phyloP scores from a whole-genome alignment of 371 early-diverging fungal species.

The Ordospora colligata region DNA sequence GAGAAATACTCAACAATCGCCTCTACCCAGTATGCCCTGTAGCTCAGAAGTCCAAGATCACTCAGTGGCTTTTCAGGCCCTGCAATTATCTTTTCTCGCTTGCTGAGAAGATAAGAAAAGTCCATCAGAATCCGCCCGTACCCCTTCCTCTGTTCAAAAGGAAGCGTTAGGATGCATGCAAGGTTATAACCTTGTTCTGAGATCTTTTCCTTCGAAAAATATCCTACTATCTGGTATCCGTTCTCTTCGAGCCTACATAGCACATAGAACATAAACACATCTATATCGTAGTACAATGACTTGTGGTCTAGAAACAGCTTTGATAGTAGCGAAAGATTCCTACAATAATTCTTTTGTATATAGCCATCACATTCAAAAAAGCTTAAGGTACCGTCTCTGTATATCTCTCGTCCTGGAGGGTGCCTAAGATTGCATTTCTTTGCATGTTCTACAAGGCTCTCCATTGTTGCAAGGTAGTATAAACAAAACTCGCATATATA shows the following conservation, averaged over 20 bases:
- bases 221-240: slow-evolving; percentile 84
- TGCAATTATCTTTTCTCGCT: slow-evolving; percentile 80
- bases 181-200: slow-evolving; percentile 83
- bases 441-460: slow-evolving; percentile 64
- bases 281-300: slow-evolving; percentile 95
- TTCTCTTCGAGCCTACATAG: slow-evolving; percentile 66
- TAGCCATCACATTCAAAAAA: slow-evolving; percentile 84
- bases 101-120: slow-evolving; percentile 84
- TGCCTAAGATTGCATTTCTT: slow-evolving; percentile 70
- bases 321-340: slow-evolving; percentile 84
- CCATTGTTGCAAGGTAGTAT: slow-evolving; percentile 72
- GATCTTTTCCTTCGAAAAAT: slow-evolving; percentile 96
- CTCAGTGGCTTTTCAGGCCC: slow-evolving; percentile 95
- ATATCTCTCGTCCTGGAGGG: slow-evolving; percentile 96
- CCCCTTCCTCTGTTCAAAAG: slow-evolving; percentile 90
- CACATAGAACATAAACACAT: slow-evolving; percentile 93
- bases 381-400: slow-evolving; percentile 73
- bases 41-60: slow-evolving; percentile 85
- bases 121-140: slow-evolving; percentile 88
- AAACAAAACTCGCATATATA: slow-evolving; percentile 93
- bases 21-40: slow-evolving; percentile 56
- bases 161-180: slow-evolving; percentile 97
- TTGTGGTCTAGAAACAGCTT: slow-evolving; percentile 98
- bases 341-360: slow-evolving; percentile 78
- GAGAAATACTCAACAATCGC: slow-evolving; percentile 44